Conservation (phyloP, 352 stramenopile species). For the Globisporangium mamillatum region DNA sequence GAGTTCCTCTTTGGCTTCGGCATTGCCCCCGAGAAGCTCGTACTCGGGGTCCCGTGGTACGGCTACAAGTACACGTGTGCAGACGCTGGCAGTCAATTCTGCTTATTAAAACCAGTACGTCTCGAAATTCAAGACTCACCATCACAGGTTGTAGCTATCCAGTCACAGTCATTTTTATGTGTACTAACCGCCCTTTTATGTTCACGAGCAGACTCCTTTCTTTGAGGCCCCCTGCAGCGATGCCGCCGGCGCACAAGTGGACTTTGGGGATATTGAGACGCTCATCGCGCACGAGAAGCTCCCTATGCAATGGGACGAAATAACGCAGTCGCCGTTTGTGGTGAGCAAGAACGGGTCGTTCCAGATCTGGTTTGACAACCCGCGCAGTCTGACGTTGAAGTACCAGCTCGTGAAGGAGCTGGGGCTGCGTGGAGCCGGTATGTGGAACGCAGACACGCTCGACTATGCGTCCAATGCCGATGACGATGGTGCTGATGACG, state of each 20-base stretch:
- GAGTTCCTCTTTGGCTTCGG: conserved; percentile 69
- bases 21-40: conserved; percentile 69
- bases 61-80: conserved; percentile 85
- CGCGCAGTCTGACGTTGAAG: conserved; percentile 53
- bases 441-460: conserved; percentile 84
- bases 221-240: conserved; percentile 78
- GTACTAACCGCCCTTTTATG: conserved; percentile 6
- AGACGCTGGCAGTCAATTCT: conserved; percentile 17
- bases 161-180: background rate
- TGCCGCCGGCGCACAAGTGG: conserved; percentile 55
- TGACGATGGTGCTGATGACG: background rate
- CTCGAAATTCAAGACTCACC: background rate
- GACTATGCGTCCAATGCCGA: conserved; percentile 35
- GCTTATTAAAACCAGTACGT: conserved; percentile 27
- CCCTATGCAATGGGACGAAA: conserved; percentile 44
- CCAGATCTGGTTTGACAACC: conserved; percentile 81
- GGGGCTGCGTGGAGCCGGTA: conserved; percentile 59
- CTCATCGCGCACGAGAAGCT: conserved; percentile 29
- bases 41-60: conserved; percentile 91
- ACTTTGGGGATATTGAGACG: conserved; percentile 52
- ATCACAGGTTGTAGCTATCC: background rate
- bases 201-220: conserved; percentile 42
- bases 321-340: conserved; percentile 44
- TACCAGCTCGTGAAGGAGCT: conserved; percentile 47
- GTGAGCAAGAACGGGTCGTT: conserved; percentile 12